Evolutionary conservation across 1,284 basidiomycete genomes (phyloP).

Genomic region (Cryptococcus sp.): DNA sequence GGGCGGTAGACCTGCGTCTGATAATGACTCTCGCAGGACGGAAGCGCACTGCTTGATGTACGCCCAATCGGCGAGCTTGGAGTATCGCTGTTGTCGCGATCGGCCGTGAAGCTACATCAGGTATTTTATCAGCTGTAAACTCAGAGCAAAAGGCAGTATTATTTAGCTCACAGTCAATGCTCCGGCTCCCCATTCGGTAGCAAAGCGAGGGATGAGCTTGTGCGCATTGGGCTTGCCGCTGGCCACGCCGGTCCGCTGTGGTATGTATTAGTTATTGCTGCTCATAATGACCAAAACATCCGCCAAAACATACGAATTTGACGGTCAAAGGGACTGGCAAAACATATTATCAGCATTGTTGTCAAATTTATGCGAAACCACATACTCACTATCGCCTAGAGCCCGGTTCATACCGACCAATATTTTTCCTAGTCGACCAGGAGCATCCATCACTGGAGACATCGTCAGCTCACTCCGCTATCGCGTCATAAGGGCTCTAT

Average conservation of each 20-base stretch:
- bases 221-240: conserved; percentile 83
- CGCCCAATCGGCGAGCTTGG: conserved; percentile 80
- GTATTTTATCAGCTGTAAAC: neutral
- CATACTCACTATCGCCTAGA: conserved; percentile 67
- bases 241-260: conserved; percentile 77
- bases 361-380: neutral
- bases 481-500: no score
- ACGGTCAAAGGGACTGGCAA: conserved; percentile 78
- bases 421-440: conserved; percentile 80
- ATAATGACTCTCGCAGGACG: conserved; percentile 74
- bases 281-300: no score
- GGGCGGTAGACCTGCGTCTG: conserved; percentile 72
- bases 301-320: conserved; percentile 63
- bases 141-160: neutral
- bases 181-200: conserved; percentile 72
- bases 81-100: conserved; percentile 86
- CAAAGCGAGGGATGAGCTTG: conserved; percentile 85
- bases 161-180: conserved; percentile 69
- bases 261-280: no score
- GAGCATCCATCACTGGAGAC: conserved; percentile 73
- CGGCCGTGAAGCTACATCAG: conserved; percentile 79
- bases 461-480: conserved; percentile 15
- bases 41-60: conserved; percentile 87
- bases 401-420: conserved; percentile 89
- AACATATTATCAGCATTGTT: conserved; percentile 7